Evolutionary conservation across 106 monocot species (phyloP), one percentile per base, ranked within the genome.

Genomic region (Dioscorea alata): DNA sequence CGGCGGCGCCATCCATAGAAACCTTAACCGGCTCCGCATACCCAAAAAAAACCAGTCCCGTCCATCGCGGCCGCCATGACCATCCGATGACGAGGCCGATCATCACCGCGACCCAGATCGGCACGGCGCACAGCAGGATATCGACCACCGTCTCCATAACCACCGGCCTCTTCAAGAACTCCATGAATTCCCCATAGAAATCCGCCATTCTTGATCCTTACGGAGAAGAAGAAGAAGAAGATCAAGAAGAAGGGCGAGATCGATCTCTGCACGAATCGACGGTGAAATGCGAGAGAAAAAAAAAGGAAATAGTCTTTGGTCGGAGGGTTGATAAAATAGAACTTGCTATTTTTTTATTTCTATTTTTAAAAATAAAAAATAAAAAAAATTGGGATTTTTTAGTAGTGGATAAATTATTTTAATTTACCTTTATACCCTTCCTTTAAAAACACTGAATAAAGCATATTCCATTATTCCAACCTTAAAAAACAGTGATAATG

Each of bases 101-200:
- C 96, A 89, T 92, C 34, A 96, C 91, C 9, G 96, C 96, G 23
- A 84, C 67, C 96, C 96, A 96, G 79, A 96, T 92, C 86, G 91
- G 91, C 56, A 96, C 96, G 15, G 84, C 62, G 75, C 91, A 91
- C 23, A 96, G 78, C 57, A 96, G 69, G 17, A 92, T 51, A 75
- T 96, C 96, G 49, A 96, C 61, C 65, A 77, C 54, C 70, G 85
- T 80, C 70, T 95, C 94, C 81, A 71, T 79, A 64, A 91, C 83
- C 75, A 82, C 94, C 73, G 94, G 88, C 66, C 74, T 73, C 74
- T 68, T 80, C 66, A 91, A 57, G 13, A 96, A 70, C 31, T 73
- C 88, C 69, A 74, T 24, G 24, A 85, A 64, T 9, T 79, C 76
- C 16, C 57, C 69, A 72, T 82, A 94, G 13, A 83, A 19, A 31